phyloP scores from a whole-genome alignment of 2,329 filamentous ascomycete genomes.

The Fusarium dimerum region DNA sequence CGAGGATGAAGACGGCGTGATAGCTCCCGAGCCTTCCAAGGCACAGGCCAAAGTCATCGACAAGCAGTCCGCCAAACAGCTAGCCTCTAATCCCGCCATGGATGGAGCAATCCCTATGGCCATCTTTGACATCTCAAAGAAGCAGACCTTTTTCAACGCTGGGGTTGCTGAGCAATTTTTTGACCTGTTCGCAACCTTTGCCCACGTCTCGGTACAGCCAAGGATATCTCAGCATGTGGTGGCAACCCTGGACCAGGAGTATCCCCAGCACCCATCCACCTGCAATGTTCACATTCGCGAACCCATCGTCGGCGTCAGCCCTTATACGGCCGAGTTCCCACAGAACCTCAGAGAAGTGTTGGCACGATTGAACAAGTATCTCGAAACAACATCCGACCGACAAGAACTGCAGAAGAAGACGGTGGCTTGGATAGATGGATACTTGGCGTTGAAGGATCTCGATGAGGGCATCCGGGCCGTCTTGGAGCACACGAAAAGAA shows the following conservation, averaged over 20 bases:
- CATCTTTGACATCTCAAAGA: slow-evolving; percentile 84
- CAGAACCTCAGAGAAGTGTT: slow-evolving; percentile 67
- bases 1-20: slow-evolving; percentile 43
- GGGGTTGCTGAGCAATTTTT: slow-evolving; percentile 76
- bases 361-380: slow-evolving; percentile 55
- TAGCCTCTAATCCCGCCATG: slow-evolving; percentile 78
- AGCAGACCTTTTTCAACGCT: slow-evolving; percentile 70
- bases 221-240: slow-evolving; percentile 76
- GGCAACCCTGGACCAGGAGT: slow-evolving; percentile 59
- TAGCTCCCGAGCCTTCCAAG: slow-evolving; percentile 48
- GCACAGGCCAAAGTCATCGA: slow-evolving; percentile 46
- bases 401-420: slow-evolving; percentile 50
- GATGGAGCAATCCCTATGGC: slow-evolving; percentile 92
- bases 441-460: slow-evolving; percentile 50
- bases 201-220: slow-evolving; percentile 61
- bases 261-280: slow-evolving; percentile 62
- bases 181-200: slow-evolving; percentile 72
- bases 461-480: slow-evolving; percentile 59
- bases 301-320: slow-evolving; percentile 66
- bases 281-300: slow-evolving; percentile 71
- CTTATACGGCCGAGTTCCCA: slow-evolving; percentile 70
- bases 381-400: slow-evolving; percentile 49
- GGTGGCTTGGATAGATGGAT: slow-evolving; percentile 54
- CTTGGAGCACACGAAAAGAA: slow-evolving; percentile 51
- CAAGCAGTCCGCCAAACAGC: slow-evolving; percentile 46